Base-by-base conservation (phyloP, 805 yeast genomes). In the Pichia eremophila region DNA sequence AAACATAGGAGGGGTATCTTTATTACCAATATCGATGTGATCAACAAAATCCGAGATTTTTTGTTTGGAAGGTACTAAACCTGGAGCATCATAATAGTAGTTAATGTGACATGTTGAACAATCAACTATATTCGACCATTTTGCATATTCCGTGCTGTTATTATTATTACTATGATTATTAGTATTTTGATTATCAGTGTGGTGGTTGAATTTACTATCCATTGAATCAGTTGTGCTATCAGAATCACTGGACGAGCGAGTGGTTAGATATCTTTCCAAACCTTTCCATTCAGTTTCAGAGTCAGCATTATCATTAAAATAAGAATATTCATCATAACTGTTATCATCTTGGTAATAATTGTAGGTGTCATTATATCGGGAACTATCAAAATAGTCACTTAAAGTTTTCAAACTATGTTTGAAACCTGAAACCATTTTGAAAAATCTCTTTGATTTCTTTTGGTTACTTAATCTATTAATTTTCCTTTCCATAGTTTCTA, bases 51-150 rank as follows among this genome's bases (percentile, higher is more conserved):
- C 62, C 3, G 60, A 54, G 15, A 65, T 64, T 2, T 58, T 57
- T 4, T 58, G 62, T 40, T 59, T 60, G 1, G 39, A 43, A 0
- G 83, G 81, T 4, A 77, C 81, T 1, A 55, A 46, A 0, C 96
- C 96, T 0, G 91, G 87, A 3, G 71, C 58, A 60, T 93, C 98
- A 56, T 73, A 83, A 58, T 75, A 80, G 56, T 85, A 85, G 7
- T 71, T 66, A 1, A 87, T 38, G n/a, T 72, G 66, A 0, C 81
- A 70, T 5, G 61, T 61, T 0, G 77, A 75, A 0, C 93, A 74
- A 49, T 81, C 85, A 5, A 89, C 55, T 2, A 93, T 63, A 43
- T 78, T 76, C 8, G 93, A 77, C 52, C 77, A 83, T 61, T 82
- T 85, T 0, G 93, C 98, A 63, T 93, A 93, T 58, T 93, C 96